These are phyloP conservation scores for Pichia inconspicua DNA, from an alignment of 1,139 yeast genomes.

Conservation along the genomic window DNA sequence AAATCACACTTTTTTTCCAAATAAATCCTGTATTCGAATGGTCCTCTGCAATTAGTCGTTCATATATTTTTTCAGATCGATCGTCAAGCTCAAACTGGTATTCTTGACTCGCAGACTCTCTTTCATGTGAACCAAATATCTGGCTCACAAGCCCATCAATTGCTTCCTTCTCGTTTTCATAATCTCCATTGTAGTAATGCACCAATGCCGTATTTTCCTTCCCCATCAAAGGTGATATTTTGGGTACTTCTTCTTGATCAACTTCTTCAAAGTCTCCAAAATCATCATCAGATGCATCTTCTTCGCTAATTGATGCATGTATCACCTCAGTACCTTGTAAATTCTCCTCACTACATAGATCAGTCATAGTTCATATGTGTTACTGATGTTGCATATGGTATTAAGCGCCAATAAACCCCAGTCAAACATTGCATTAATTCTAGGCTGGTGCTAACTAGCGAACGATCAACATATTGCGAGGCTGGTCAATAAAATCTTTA, in stretches of 20 bases:
- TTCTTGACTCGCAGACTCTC: background rate
- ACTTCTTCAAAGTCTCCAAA: constrained; percentile 20
- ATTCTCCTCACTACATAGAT: background rate
- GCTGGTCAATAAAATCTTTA: too few relatives aligned
- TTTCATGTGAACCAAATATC: background rate
- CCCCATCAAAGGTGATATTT: too few relatives aligned
- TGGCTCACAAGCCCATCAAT: background rate
- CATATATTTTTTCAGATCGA: constrained; percentile 19
- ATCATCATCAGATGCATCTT: constrained; percentile 10
- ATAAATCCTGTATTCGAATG: constrained; percentile 17
- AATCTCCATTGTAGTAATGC: constrained; percentile 2
- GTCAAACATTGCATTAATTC: too few relatives aligned
- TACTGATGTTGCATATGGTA: too few relatives aligned
- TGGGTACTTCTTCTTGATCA: constrained; percentile 15
- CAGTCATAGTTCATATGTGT: too few relatives aligned
- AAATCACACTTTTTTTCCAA: constrained; percentile 27
- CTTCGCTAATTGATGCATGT: background rate
- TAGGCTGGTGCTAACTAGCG: too few relatives aligned
- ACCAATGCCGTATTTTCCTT: background rate
- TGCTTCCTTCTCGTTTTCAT: constrained; percentile 3
- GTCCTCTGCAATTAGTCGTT: constrained; percentile 19
- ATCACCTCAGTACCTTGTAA: too few relatives aligned
- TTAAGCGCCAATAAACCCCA: too few relatives aligned
- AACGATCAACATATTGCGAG: too few relatives aligned
- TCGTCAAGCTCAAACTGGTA: constrained; percentile 14